Base-by-base conservation (phyloP, 129 eudicot species). In the Flaveria sonorensis region DNA sequence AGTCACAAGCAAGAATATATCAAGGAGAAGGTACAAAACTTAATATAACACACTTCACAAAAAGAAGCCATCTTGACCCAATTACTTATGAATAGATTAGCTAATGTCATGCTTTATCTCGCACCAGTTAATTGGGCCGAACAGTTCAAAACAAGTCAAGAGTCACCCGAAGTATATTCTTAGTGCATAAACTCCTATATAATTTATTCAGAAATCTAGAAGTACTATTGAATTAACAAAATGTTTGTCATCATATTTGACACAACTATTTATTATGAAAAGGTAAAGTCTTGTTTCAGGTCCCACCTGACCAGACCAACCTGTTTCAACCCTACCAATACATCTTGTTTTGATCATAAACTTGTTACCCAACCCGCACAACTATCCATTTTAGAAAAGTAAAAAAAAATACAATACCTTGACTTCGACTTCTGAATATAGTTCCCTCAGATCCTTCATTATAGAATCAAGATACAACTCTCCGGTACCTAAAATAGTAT, bases 361-460 rank as follows among this genome's bases (percentile, higher is more conserved):
- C 52, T 30, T 30, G 36, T 30, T 30, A 30, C 36, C 36, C 52
- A 12, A 52, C 64, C 65, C 28, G 24, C 46, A 30, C 30, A 55
- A 28, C 47, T 39, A 15, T 51, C 30, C 50, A 71, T 10, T 32
- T 71, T 45, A 42, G 40, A 57, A 28, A 30, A 76, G 11, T 3
- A 40, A 66, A 13, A 64, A 64, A 62, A 36, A 45, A 10, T 30
- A 32, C 64, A 55, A 26, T 77, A 95, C 99, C 96, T 95, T 95
- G 36, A 95, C 97, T 89, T 95, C 99, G 66, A 95, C 99, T 84
- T 95, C 99, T 51, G 99, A 95, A 75, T 95, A 95, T 11, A 89
- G 92, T 86, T 95, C 99, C 85, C 99, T 89, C 21, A 95, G 94
- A 78, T 95, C 99, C 78, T 95, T 95, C 99, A 95, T 95, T 47